Percentiles rank a stretch among this genome's conserved stretches.
These are phyloP conservation scores for Amanita pseudoporphyria DNA, from an alignment of 768 basidiomycete genomes.

Conservation along the genomic window DNA sequence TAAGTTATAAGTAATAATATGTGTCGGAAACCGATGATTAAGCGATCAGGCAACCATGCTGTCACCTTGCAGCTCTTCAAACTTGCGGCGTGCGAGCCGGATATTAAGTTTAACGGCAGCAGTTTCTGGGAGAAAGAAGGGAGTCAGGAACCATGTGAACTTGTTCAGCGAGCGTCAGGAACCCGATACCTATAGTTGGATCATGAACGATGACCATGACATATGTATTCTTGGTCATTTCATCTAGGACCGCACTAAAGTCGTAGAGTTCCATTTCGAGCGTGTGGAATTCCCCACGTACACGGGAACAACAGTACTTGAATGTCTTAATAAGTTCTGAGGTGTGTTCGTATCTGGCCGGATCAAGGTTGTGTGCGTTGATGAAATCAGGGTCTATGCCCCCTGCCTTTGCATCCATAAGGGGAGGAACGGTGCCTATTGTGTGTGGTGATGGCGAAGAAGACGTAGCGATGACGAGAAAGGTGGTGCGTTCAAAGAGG, in stretches of 20 bases:
- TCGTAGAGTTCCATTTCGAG: constrained; percentile 80
- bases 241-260: constrained; percentile 85
- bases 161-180: neutral
- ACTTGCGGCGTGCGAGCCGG: constrained; percentile 74
- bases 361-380: constrained; percentile 39
- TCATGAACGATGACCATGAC: constrained; percentile 85
- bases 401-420: constrained; percentile 13
- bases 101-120: constrained; percentile 86
- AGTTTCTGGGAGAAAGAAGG: constrained; percentile 48
- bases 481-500: constrained; percentile 94
- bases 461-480: constrained; percentile 92
- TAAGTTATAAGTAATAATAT: constrained; percentile 9
- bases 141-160: constrained; percentile 6
- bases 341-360: constrained; percentile 77
- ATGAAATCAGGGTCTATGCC: constrained; percentile 17
- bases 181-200: constrained; percentile 69
- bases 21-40: neutral
- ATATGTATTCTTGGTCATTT: constrained; percentile 90
- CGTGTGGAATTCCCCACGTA: constrained; percentile 78
- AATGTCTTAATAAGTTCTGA: constrained; percentile 94
- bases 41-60: constrained; percentile 29
- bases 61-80: constrained; percentile 82
- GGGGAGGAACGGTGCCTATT: constrained; percentile 16
- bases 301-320: constrained; percentile 81
- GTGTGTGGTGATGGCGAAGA: constrained; percentile 31